Conservation (phyloP, 805 yeast species). For the Candida namnaoensis region DNA sequence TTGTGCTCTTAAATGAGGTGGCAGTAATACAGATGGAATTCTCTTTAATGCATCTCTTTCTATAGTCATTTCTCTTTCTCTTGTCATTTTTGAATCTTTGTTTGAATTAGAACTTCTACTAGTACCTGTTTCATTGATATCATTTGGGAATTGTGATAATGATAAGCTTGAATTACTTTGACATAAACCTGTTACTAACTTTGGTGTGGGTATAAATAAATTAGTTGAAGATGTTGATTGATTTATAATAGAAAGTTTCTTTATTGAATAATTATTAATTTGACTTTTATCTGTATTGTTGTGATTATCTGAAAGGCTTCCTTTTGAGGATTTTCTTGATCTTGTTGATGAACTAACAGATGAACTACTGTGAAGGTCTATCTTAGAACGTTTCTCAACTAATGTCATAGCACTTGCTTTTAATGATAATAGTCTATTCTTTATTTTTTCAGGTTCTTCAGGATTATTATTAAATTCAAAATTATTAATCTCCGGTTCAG, state of each 20-base stretch:
- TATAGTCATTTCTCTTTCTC: slow-evolving; percentile 6
- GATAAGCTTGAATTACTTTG: neutral
- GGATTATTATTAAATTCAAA: neutral
- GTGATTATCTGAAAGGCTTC: neutral
- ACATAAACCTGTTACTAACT: neutral
- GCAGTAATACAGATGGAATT: slow-evolving; percentile 16
- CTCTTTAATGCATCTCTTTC: slow-evolving; percentile 18
- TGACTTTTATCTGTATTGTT: neutral
- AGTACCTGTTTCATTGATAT: too few species aligned
- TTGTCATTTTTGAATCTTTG: neutral
- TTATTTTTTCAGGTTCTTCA: neutral
- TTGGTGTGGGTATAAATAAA: neutral
- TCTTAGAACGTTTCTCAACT: slow-evolving; percentile 7
- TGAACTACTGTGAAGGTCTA: neutral
- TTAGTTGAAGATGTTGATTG: slow-evolving; percentile 13
- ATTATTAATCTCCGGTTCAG: too few species aligned
- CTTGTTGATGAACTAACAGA: neutral
- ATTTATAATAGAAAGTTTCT: slow-evolving; percentile 13
- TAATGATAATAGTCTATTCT: slow-evolving; percentile 9
- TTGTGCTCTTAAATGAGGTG: slow-evolving; percentile 18
- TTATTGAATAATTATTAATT: slow-evolving; percentile 7
- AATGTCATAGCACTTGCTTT: slow-evolving; percentile 19
- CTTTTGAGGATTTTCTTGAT: neutral
- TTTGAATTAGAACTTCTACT: too few species aligned
- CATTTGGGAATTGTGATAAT: too few species aligned